phyloP scores from a whole-genome alignment of 139 green algal species.

The Zygnema circumcarinatum region DNA sequence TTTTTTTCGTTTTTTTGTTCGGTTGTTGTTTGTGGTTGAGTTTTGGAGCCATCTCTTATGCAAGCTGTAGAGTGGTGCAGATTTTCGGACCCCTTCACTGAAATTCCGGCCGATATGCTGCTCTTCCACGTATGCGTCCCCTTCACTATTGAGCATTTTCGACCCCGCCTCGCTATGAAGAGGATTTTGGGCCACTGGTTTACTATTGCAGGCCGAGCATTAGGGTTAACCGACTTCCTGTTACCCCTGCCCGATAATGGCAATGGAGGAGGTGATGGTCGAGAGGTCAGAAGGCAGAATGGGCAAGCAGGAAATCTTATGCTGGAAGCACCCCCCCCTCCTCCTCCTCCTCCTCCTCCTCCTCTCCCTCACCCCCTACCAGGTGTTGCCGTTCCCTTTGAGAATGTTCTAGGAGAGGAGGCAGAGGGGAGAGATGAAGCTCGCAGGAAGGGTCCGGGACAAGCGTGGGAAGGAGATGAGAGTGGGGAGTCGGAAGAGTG shows the following conservation, averaged over 20 bases:
- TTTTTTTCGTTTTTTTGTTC: background rate
- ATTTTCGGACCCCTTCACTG: conserved; percentile 53
- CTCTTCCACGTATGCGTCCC: conserved; percentile 59
- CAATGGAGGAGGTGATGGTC: conserved; percentile 1
- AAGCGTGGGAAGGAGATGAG: conserved; percentile 5
- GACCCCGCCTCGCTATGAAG: conserved; percentile 49
- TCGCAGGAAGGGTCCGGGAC: background rate
- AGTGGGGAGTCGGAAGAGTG: conserved; percentile 16
- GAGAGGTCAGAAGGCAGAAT: background rate
- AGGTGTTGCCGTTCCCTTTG: background rate
- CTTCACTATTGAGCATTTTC: conserved; percentile 60
- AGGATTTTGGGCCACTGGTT: conserved; percentile 37
- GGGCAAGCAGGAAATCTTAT: conserved; percentile 6
- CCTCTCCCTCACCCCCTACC: conserved; percentile 5
- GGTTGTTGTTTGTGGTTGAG: background rate
- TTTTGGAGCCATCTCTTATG: background rate
- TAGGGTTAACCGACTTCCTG: conserved; percentile 28
- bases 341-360: background rate
- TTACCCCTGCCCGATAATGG: conserved; percentile 2
- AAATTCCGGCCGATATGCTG: conserved; percentile 58
- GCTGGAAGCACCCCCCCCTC: background rate
- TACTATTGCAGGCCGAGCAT: background rate
- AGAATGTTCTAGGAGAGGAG: background rate
- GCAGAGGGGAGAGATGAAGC: background rate
- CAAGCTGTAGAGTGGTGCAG: conserved; percentile 14